A percentile compares a stretch with the other conserved stretches of the same genome.
Evolutionary conservation across 2,329 filamentous ascomycete genomes (phyloP).

Genomic region (Coniochaeta sp.): DNA sequence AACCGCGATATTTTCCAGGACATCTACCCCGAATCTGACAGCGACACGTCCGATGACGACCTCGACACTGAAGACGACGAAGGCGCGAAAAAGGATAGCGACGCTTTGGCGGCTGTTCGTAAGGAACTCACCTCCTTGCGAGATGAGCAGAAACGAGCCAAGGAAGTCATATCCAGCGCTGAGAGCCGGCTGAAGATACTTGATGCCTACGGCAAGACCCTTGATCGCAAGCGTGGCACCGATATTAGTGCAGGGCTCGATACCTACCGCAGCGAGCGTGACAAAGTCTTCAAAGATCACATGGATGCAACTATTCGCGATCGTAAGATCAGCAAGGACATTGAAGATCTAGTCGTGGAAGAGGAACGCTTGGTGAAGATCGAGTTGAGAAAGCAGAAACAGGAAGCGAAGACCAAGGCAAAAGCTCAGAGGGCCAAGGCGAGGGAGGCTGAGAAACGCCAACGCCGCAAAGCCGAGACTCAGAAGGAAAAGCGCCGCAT

Average conservation of each 20-base stretch:
- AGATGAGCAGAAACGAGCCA: constrained; percentile 19
- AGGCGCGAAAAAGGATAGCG: constrained; percentile 8
- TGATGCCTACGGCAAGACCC: constrained; percentile 27
- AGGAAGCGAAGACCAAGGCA: constrained; percentile 18
- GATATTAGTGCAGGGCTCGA: constrained; percentile 29
- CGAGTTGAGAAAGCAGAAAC: constrained; percentile 15
- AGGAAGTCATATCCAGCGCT: constrained; percentile 24
- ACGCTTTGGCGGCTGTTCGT: constrained; percentile 21
- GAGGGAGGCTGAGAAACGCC: constrained; percentile 22
- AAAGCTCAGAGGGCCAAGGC: constrained; percentile 27
- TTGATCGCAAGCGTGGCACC: constrained; percentile 24
- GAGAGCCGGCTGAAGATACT: constrained; percentile 31
- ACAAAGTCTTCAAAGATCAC: constrained; percentile 32
- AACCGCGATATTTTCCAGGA: constrained; percentile 48
- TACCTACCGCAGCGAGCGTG: constrained; percentile 33
- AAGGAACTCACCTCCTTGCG: constrained; percentile 21
- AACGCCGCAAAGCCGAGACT: constrained; percentile 26
- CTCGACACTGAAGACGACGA: constrained; percentile 15
- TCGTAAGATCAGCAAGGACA: constrained; percentile 23
- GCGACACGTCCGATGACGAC: constrained; percentile 21
- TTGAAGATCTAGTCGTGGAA: constrained; percentile 24
- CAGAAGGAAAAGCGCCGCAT: constrained; percentile 35
- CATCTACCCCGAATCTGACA: constrained; percentile 39
- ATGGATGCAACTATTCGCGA: constrained; percentile 21
- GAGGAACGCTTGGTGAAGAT: constrained; percentile 19